Evolutionary conservation across 148 eudicot genomes (phyloP).

Genomic region (Cornus controversa): DNA sequence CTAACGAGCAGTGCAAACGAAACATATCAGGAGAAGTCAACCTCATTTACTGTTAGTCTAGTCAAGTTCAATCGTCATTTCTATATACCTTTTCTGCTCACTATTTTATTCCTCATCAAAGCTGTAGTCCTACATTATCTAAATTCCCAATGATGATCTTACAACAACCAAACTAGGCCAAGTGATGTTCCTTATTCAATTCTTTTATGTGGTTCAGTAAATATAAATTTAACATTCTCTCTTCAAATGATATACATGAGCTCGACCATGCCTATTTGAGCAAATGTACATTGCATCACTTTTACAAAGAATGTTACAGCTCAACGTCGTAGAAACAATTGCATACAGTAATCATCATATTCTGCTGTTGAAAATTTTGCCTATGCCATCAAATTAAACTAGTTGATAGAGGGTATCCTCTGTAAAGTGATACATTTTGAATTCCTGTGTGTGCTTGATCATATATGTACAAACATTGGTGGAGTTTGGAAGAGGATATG

Average conservation of each 20-base stretch:
- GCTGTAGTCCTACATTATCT: background rate
- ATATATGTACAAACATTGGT: background rate
- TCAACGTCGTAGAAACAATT: background rate
- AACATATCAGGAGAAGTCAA: background rate
- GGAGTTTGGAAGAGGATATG: conserved; percentile 6
- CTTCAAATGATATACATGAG: background rate
- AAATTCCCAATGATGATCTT: background rate
- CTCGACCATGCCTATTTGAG: background rate
- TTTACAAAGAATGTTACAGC: background rate
- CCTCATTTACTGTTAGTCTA: background rate
- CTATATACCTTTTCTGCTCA: background rate
- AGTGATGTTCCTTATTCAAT: background rate
- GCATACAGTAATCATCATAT: background rate
- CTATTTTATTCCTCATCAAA: background rate
- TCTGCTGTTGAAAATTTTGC: background rate
- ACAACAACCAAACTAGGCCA: background rate
- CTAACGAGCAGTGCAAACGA: background rate
- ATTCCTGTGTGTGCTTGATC: background rate
- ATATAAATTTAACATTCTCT: background rate
- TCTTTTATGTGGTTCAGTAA: background rate
- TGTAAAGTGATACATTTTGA: background rate
- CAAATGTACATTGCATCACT: background rate
- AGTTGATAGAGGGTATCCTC: background rate
- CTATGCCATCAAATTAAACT: background rate
- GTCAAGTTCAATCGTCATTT: background rate